A percentile compares a stretch with the other conserved stretches of the same genome.
Evolutionary conservation across 2,329 filamentous ascomycete genomes (phyloP).

Genomic region (Elsinoe batatas): DNA sequence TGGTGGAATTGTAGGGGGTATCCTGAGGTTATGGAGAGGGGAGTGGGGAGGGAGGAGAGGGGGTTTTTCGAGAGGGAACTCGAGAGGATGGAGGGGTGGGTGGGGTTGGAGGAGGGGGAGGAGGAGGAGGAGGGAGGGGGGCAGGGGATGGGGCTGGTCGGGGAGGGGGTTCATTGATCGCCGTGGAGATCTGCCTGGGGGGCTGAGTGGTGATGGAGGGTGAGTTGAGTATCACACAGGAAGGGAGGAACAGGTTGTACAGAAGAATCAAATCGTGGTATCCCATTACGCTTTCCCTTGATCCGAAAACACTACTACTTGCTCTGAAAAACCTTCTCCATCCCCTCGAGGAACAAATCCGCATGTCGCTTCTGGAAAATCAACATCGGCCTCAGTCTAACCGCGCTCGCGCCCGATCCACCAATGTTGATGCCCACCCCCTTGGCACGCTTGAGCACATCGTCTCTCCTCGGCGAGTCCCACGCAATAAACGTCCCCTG

Average conservation of each 20-base stretch:
- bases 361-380: constrained; percentile 83
- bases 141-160: constrained; percentile 16
- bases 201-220: constrained; percentile 3
- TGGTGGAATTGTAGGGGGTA: constrained; percentile 87
- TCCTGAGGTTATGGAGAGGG: constrained; percentile 60
- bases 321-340: constrained; percentile 15
- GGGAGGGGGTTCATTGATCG: constrained; percentile 12
- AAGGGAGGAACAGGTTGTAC: not conserved
- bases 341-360: constrained; percentile 57
- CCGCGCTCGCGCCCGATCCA: constrained; percentile 61
- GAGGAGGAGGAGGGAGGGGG: constrained; percentile 16
- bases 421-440: constrained; percentile 72
- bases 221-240: not conserved
- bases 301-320: not conserved
- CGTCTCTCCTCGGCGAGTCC: constrained; percentile 67
- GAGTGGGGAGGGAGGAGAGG: constrained; percentile 31
- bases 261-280: constrained; percentile 1
- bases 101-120: constrained; percentile 18
- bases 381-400: constrained; percentile 75
- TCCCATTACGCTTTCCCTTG: not conserved
- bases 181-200: too few relatives aligned
- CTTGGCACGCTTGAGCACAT: constrained; percentile 69
- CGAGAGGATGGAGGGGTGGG: constrained; percentile 39
- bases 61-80: constrained; percentile 42
- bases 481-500: constrained; percentile 86